Conservation (phyloP, 371 early-diverging fungal genomes). For the Mortierella sp. region DNA sequence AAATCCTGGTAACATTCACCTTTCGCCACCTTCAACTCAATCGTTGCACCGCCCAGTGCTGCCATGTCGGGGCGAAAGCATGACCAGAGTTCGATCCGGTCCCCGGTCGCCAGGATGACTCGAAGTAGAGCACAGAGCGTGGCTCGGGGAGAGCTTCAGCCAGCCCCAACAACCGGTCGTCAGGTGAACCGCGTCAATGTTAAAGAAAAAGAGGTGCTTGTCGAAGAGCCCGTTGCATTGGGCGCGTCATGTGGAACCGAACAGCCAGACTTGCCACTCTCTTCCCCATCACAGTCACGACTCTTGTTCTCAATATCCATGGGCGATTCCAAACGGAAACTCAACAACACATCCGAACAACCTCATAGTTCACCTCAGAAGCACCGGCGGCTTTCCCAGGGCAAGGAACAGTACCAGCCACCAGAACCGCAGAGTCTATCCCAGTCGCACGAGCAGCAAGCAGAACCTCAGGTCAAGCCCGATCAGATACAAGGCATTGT, state of each 20-base stretch:
- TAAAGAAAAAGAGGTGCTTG: not conserved
- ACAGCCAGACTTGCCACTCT: not conserved
- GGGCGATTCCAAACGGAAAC: constrained; percentile 13
- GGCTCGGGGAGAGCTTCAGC: not conserved
- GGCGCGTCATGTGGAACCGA: not conserved
- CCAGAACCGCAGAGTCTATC: not conserved
- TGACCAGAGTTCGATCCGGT: not conserved
- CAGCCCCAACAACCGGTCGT: not conserved
- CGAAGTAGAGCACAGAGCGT: not conserved
- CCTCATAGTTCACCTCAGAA: not conserved
- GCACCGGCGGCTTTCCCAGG: constrained; percentile 18
- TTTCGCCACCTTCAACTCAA: constrained; percentile 3
- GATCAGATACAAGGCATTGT: not conserved
- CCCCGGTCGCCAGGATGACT: not conserved
- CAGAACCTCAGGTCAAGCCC: not conserved
- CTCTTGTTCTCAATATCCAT: constrained; percentile 28
- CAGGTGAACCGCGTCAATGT: not conserved
- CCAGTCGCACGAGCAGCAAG: not conserved
- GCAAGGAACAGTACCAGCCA: not conserved
- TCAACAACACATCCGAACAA: not conserved
- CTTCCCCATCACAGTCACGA: constrained; percentile 11
- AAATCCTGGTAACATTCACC: not conserved
- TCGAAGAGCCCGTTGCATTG: not conserved
- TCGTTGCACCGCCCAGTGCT: constrained; percentile 5
- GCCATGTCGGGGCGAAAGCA: constrained; percentile 12